Base-by-base conservation (phyloP, 805 yeast genomes). In the Huiozyma naganishii region DNA sequence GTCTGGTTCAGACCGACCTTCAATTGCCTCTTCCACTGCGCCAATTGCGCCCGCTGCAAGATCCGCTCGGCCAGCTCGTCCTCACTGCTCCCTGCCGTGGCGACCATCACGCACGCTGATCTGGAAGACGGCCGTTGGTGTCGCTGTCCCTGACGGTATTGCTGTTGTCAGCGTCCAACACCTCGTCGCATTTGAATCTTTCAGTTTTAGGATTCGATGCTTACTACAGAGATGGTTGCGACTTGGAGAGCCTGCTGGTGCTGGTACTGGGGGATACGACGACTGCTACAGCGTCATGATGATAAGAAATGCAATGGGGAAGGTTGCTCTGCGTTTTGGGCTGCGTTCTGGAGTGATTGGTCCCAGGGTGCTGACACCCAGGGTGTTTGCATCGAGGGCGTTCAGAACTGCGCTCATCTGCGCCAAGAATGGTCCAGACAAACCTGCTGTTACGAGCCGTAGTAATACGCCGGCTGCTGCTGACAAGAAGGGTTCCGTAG, bases 21-120 rank as follows among this genome's bases (percentile, higher is more conserved):
- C 48, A 62, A 51, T 41, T 59, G 59, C 13, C 66, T 52, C 10
- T 64, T 53, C 64, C 61, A 58, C 47, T 59, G 65, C 11, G 66
- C 66, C 43, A 62, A 45, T 43, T 61, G 60, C 36, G 66, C 66
- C 42, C 66, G 45, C 42, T 62, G 56, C 29, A 62, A 50, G 17
- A 62, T 62, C 45, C 53, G 58, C 8, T 51, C 48, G 7, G 65
- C 57, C 28, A 62, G 44, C 45, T 62, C 63, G 41, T 56, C 57
- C 46, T 61, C 64, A 40, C 55, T 59, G 39, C 59, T 61, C 6
- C 58, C 55, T 27, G 40, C 29, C 40, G 29, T 27, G 12, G 32
- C 13, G 23, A 17, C 23, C 23, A 17, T 17, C 12, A 55, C 47
- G 44, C 27, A 12, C 23, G 7, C 29, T 32, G n/a, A 32, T 32